phyloP scores from a whole-genome alignment of 768 basidiomycete genomes.

The Termitomyces sp. region DNA sequence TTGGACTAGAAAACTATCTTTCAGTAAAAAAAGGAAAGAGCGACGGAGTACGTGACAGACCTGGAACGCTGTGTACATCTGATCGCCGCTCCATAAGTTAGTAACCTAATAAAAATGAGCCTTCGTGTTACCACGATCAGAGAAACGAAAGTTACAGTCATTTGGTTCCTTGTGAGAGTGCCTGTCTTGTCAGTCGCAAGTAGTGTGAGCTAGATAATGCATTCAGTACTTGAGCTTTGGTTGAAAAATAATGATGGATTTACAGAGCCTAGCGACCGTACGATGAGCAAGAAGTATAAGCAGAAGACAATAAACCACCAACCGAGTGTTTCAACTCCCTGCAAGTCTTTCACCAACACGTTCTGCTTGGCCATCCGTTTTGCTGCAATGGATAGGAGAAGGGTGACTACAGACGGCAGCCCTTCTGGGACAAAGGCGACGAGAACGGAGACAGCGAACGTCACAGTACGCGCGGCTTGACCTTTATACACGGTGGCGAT shows the following conservation, averaged over 20 bases:
- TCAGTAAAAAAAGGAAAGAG: not conserved
- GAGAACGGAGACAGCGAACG: conserved; percentile 55
- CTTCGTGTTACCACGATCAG: not conserved
- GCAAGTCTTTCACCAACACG: conserved; percentile 69
- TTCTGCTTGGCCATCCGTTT: conserved; percentile 69
- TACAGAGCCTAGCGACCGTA: conserved; percentile 29
- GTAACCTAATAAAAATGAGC: conserved; percentile 34
- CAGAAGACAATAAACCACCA: conserved; percentile 30
- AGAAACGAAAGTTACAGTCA: conserved; percentile 41
- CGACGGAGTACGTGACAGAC: conserved; percentile 17
- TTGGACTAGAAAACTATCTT: conserved; percentile 37
- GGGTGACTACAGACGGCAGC: conserved; percentile 61
- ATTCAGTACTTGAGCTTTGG: conserved; percentile 1
- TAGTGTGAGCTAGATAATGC: conserved; percentile 45
- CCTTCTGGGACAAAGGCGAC: conserved; percentile 62
- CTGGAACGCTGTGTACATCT: conserved; percentile 64
- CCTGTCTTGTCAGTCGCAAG: conserved; percentile 72
- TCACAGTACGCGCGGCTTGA: conserved; percentile 52
- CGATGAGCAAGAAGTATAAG: conserved; percentile 22
- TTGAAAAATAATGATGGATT: conserved; percentile 1
- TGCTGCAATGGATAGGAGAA: conserved; percentile 62
- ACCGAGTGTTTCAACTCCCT: conserved; percentile 68
- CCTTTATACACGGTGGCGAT: conserved; percentile 64
- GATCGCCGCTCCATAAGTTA: conserved; percentile 58
- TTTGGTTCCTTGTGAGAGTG: conserved; percentile 65